phyloP scores from a whole-genome alignment of 2,329 filamentous ascomycete species.

The Tympanopsis confertula region DNA sequence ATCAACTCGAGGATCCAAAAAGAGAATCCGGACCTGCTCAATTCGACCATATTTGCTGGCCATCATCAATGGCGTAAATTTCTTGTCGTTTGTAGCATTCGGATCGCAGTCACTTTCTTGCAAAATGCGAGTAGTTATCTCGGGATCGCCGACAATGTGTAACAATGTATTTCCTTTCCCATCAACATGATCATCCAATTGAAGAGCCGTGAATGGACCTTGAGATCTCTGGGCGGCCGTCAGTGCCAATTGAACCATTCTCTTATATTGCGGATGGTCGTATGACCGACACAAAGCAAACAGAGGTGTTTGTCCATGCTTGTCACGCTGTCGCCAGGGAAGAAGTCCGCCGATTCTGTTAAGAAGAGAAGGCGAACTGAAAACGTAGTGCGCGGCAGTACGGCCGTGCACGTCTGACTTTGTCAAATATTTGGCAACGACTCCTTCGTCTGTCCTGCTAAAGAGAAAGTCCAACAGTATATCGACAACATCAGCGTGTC shows the following conservation, averaged over 20 bases:
- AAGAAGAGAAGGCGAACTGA: slow-evolving; percentile 78
- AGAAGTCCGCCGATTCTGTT: slow-evolving; percentile 63
- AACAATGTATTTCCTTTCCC: slow-evolving; percentile 84
- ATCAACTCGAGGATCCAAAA: slow-evolving; percentile 79
- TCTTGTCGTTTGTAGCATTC: slow-evolving; percentile 89
- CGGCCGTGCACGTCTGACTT: slow-evolving; percentile 75
- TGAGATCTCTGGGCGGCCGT: slow-evolving; percentile 64
- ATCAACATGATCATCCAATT: slow-evolving; percentile 87
- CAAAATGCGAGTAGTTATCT: slow-evolving; percentile 64
- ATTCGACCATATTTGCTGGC: slow-evolving; percentile 95
- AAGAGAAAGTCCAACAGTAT: slow-evolving; percentile 63
- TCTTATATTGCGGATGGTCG: slow-evolving; percentile 74
- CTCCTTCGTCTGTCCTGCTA: slow-evolving; percentile 37
- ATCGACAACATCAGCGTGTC: slow-evolving; percentile 63
- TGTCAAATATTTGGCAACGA: slow-evolving; percentile 57
- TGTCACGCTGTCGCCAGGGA: slow-evolving; percentile 83
- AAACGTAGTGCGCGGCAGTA: slow-evolving; percentile 89
- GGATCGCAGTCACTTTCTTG: slow-evolving; percentile 85
- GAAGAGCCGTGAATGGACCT: slow-evolving; percentile 66
- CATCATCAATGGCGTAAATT: slow-evolving; percentile 92
- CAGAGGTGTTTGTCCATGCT: slow-evolving; percentile 93
- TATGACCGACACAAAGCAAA: slow-evolving; percentile 94
- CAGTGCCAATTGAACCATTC: slow-evolving; percentile 78
- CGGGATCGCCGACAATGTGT: slow-evolving; percentile 85
- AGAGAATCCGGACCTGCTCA: slow-evolving; percentile 81